Percentiles rank a stretch among this genome's conserved stretches.
Conservation (phyloP, 2,329 filamentous ascomycete species). For the Clonostachys solani region DNA sequence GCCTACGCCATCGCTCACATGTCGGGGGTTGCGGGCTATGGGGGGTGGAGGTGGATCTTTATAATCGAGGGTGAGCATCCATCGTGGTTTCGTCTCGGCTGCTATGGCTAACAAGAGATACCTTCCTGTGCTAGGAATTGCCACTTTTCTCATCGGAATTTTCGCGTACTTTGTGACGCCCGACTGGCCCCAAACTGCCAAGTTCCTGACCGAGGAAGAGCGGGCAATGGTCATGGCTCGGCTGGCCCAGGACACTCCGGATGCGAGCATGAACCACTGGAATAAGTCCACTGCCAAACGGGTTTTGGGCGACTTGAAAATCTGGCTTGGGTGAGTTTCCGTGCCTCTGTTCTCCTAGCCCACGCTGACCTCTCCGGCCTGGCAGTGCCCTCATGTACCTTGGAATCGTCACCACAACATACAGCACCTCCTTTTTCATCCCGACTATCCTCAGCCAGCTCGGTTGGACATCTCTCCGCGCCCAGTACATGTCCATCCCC, state of each 20-base stretch:
- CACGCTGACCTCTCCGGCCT: too few relatives aligned
- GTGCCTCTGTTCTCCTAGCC: slow-evolving; percentile 7
- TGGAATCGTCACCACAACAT: slow-evolving; percentile 38
- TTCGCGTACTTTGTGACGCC: slow-evolving; percentile 31
- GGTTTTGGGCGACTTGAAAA: slow-evolving; percentile 41
- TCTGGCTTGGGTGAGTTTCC: slow-evolving; percentile 8
- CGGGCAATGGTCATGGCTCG: slow-evolving; percentile 24
- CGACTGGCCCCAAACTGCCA: slow-evolving; percentile 23
- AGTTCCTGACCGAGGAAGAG: slow-evolving; percentile 30
- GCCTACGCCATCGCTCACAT: slow-evolving; percentile 37
- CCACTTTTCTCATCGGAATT: slow-evolving; percentile 26
- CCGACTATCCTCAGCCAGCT: slow-evolving; percentile 30
- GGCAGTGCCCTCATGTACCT: slow-evolving; percentile 19
- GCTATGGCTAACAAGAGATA: too few relatives aligned
- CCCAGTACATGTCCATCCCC: slow-evolving; percentile 28
- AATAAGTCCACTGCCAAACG: slow-evolving; percentile 29
- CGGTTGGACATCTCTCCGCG: slow-evolving; percentile 22
- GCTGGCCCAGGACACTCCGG: slow-evolving; percentile 23
- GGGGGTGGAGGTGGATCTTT: slow-evolving; percentile 50
- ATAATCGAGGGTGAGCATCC: slow-evolving; percentile 39
- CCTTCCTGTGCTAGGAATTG: background rate
- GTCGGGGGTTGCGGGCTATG: slow-evolving; percentile 31
- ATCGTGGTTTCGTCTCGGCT: too few relatives aligned
- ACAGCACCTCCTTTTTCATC: slow-evolving; percentile 31
- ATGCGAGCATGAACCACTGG: slow-evolving; percentile 43